Conservation (phyloP, 495 filamentous ascomycete genomes). For the Penicillium arizonense region DNA sequence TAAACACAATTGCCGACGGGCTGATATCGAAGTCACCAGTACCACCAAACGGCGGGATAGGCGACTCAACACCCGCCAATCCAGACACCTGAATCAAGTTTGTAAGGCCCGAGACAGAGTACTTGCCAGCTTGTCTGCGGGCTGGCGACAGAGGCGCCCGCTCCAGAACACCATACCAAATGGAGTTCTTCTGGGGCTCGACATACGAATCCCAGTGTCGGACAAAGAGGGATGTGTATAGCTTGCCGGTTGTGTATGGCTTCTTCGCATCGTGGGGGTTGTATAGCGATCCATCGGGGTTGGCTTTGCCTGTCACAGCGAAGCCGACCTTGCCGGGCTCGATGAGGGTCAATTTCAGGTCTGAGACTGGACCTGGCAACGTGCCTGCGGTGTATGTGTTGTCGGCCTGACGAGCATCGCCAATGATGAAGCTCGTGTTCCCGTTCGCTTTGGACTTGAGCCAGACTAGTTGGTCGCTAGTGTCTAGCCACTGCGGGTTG, state of each 20-base stretch:
- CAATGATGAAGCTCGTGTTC: slow-evolving; percentile 61
- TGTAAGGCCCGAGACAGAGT: slow-evolving; percentile 44
- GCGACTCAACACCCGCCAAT: slow-evolving; percentile 46
- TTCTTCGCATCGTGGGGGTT: slow-evolving; percentile 55
- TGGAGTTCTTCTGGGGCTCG: slow-evolving; percentile 62
- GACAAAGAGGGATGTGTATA: slow-evolving; percentile 58
- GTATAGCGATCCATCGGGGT: slow-evolving; percentile 53
- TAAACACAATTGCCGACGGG: slow-evolving; percentile 65
- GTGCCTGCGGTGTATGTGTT: slow-evolving; percentile 60
- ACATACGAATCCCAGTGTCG: slow-evolving; percentile 63
- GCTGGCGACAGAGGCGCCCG: slow-evolving; percentile 38
- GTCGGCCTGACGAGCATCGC: slow-evolving; percentile 53
- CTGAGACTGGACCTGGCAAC: slow-evolving; percentile 67
- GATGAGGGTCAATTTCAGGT: slow-evolving; percentile 67
- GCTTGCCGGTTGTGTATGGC: slow-evolving; percentile 46
- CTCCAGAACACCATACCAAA: slow-evolving; percentile 70
- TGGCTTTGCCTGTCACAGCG: slow-evolving; percentile 60
- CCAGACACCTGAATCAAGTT: slow-evolving; percentile 48
- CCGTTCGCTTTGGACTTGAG: slow-evolving; percentile 65
- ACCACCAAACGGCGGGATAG: slow-evolving; percentile 60
- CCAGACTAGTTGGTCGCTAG: slow-evolving; percentile 62
- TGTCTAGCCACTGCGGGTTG: slow-evolving; percentile 75
- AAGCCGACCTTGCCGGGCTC: slow-evolving; percentile 66
- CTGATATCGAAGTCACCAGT: slow-evolving; percentile 59
- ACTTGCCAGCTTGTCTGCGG: slow-evolving; percentile 40